Base-by-base conservation (phyloP, 768 basidiomycete genomes). In the Suillus luteus region DNA sequence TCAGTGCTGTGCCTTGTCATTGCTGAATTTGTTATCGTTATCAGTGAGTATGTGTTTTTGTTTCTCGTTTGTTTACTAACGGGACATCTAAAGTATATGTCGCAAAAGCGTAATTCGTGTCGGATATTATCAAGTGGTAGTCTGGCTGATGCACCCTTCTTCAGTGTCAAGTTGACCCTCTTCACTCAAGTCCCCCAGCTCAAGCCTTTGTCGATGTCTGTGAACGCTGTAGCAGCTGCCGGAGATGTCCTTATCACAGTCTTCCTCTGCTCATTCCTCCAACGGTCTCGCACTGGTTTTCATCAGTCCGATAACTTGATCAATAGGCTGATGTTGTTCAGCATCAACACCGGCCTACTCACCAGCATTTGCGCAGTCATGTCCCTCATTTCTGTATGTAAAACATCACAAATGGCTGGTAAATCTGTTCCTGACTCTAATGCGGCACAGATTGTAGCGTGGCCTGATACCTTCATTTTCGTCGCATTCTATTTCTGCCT, bases 401-500 rank as follows among this genome's bases (percentile, higher is more conserved):
- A 27, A 4, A 14, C 19, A 59, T 57, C 66, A 48, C 54, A 40
- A 27, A 33, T 38, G 22, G 15, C 35, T 61, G 15, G 5, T 10
- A 4, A 17, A 1, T 27, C 5, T 3, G 14, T 24, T 58, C n/a
- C 27, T 38, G 19, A 37, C 49, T 5, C 27, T 14, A 17, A 24
- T 31, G 22, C 61, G 63, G 51, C 35, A 14, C 62, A 84, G 83
- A 85, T 85, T 66, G 63, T 73, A n/a, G 75, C 77, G 37, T 79
- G 81, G 8, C 80, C 78, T 0, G 62, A 79, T 2, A 82, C 82
- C 0, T 85, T 84, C 73, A 69, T 84, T 57, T 86, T 85, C 60
- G 82, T 85, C 61, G 77, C 79, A 1, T 85, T 85, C 72, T 86
- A 81, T 68, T 85, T 85, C 68, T 83, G 81, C 69, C 80, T 85